phyloP scores from a whole-genome alignment of 1,284 basidiomycete species.

The Moniliophthora roreri region DNA sequence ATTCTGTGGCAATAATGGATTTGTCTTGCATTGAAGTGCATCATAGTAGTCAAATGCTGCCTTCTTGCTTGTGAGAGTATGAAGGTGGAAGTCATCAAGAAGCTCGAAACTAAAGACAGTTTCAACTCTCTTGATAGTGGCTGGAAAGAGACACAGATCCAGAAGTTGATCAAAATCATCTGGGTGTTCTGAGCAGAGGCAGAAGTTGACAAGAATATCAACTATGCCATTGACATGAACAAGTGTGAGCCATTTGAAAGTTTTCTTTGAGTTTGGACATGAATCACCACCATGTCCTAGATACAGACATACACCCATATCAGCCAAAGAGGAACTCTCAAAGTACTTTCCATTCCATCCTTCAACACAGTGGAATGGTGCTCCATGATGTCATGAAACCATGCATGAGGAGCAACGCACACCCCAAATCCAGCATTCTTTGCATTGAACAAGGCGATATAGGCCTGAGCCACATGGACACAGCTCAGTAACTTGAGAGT shows the following conservation, averaged over 20 bases:
- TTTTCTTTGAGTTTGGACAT: constrained; percentile 9
- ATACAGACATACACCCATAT: constrained; percentile 7
- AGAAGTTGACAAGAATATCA: constrained; percentile 16
- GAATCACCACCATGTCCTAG: constrained; percentile 11
- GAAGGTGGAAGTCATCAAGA: constrained; percentile 25
- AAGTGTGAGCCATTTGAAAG: constrained; percentile 7
- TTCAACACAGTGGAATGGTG: constrained; percentile 20
- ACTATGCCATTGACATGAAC: constrained; percentile 25
- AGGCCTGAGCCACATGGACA: constrained; percentile 6
- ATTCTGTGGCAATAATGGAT: constrained; percentile 19
- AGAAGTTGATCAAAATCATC: constrained; percentile 13
- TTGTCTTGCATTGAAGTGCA: constrained; percentile 23
- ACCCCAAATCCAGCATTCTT: constrained; percentile 16
- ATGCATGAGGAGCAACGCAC: constrained; percentile 18
- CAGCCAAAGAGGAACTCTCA: constrained; percentile 3
- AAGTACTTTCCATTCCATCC: constrained; percentile 20
- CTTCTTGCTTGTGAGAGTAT: constrained; percentile 26
- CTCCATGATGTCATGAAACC: constrained; percentile 11
- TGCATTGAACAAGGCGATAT: constrained; percentile 14
- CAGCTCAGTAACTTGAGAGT: neutral
- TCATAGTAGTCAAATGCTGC: constrained; percentile 25
- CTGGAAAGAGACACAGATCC: constrained; percentile 21
- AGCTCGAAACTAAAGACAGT: constrained; percentile 30
- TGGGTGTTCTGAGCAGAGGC: constrained; percentile 15
- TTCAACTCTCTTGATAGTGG: constrained; percentile 19